A percentile compares a stretch with the other conserved stretches of the same genome.
phyloP scores from a whole-genome alignment of 164 flowering plant species.

The Kalanchoe fedtschenkoi region DNA sequence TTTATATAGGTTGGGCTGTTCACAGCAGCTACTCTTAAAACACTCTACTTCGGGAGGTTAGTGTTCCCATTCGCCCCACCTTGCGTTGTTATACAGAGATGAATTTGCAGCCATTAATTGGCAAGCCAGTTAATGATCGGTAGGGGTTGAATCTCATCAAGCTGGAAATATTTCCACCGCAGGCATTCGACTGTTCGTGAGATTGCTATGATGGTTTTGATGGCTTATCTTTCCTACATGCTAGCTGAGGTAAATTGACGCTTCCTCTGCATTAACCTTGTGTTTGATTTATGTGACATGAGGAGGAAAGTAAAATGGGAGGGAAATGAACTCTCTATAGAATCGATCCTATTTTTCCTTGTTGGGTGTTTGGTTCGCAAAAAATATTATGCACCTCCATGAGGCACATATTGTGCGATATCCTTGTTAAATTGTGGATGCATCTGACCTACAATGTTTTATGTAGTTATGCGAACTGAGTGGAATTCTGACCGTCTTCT shows the following conservation, averaged over 20 bases:
- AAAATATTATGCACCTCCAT: too few relatives aligned
- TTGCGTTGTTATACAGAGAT: not conserved
- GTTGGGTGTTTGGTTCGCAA: too few relatives aligned
- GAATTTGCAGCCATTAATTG: not conserved
- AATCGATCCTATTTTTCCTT: too few relatives aligned
- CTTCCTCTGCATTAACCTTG: not conserved
- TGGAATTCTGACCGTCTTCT: conserved; percentile 60
- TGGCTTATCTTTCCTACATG: conserved; percentile 87
- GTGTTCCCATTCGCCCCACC: not conserved
- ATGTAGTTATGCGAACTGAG: conserved; percentile 63
- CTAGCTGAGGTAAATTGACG: conserved; percentile 53
- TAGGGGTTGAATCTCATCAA: not conserved
- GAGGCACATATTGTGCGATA: too few relatives aligned
- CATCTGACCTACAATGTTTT: not conserved
- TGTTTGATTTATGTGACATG: conserved; percentile 2
- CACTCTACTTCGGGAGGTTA: conserved; percentile 69
- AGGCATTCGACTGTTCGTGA: conserved; percentile 93
- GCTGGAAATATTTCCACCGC: conserved; percentile 11
- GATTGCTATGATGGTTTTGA: conserved; percentile 80
- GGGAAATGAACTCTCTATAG: too few relatives aligned
- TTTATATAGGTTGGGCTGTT: conserved; percentile 60
- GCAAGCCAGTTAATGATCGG: not conserved
- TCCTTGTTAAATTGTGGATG: too few relatives aligned
- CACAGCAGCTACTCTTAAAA: conserved; percentile 54
- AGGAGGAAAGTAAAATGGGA: too few relatives aligned